Evolutionary conservation across 2,329 filamentous ascomycete genomes (phyloP), one percentile per base, ranked within the genome.

Genomic region (Aulographum hederae): DNA sequence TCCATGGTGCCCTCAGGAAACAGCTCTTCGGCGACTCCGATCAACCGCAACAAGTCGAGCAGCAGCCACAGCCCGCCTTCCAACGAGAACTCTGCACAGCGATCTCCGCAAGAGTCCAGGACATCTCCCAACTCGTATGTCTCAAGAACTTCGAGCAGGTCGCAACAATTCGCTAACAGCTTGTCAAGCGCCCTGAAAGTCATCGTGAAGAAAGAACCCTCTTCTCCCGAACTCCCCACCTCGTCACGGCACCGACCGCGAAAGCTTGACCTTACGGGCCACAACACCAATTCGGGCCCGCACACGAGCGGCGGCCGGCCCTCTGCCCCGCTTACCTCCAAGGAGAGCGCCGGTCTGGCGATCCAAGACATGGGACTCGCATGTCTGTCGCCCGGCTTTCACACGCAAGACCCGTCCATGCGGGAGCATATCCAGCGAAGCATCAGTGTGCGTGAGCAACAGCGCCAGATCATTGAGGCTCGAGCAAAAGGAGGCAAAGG

Each of bases 371-470:
- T 95, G 17, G 89, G 89, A 35, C 66, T 95, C 34, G 86, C 86
- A 26, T 98, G 89, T 47, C 63, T 98, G 34, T 95, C 89, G 2
- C 89, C 89, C 0, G 89, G 89, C 33, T 95, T 98, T 47, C 75
- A 91, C 41, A 95, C 89, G 12, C 80, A 95, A 45, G 84, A 98
- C 53, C 86, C 89, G n/a, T 69, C 78, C 14, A 91, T 94, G 82
- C 77, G 89, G 48, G 82, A 93, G 54, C 85, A 95, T 54, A 61
- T 98, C 32, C 84, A 95, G 56, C 73, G 86, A 43, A 95, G 89
- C 54, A 72, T 94, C 54, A 84, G 79, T 28, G 85, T 98, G 18
- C 69, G 85, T 39, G 86, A 98, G 43, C 82, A 93, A 51, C 89
- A 98, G 54, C 69, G 86, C 42, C 79, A 82, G 41, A 86, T 98